Conservation (phyloP, 805 yeast species). For the Saccharomycopsis javanensis region DNA sequence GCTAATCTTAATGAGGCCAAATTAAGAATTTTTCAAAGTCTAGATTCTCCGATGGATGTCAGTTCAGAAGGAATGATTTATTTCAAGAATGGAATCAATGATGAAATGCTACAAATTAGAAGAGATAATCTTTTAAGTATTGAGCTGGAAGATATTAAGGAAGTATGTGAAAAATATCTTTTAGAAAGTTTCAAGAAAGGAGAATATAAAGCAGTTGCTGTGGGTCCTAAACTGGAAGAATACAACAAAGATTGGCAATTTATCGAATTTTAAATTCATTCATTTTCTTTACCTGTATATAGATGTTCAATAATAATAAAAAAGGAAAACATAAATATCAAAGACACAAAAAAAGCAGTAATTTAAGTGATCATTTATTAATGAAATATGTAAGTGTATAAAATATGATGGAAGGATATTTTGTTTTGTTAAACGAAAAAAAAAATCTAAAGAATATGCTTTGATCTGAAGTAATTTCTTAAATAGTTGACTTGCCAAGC, state of each 20-base stretch:
- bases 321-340: background rate
- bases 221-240: conserved; percentile 32
- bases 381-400: background rate
- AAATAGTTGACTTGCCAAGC: conserved; percentile 89
- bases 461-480: conserved; percentile 83
- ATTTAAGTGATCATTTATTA: conserved; percentile 2
- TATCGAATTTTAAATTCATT: conserved; percentile 8
- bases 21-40: conserved; percentile 77
- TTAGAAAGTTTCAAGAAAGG: conserved; percentile 23
- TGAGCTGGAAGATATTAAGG: conserved; percentile 46
- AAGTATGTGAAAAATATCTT: conserved; percentile 62
- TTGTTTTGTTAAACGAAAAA: no score
- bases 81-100: conserved; percentile 63
- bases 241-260: conserved; percentile 15
- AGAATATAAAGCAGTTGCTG: conserved; percentile 27
- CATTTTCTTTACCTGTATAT: background rate
- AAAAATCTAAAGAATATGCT: conserved; percentile 41
- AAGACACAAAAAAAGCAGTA: background rate
- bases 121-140: conserved; percentile 68
- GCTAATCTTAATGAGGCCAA: conserved; percentile 82
- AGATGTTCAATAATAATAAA: background rate
- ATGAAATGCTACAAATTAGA: conserved; percentile 70
- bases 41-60: conserved; percentile 84
- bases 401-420: background rate
- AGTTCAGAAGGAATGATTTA: conserved; percentile 62